These are phyloP conservation scores for Neodidymelliopsis sp. DNA, from an alignment of 2,329 filamentous ascomycete species.

Conservation along the genomic window DNA sequence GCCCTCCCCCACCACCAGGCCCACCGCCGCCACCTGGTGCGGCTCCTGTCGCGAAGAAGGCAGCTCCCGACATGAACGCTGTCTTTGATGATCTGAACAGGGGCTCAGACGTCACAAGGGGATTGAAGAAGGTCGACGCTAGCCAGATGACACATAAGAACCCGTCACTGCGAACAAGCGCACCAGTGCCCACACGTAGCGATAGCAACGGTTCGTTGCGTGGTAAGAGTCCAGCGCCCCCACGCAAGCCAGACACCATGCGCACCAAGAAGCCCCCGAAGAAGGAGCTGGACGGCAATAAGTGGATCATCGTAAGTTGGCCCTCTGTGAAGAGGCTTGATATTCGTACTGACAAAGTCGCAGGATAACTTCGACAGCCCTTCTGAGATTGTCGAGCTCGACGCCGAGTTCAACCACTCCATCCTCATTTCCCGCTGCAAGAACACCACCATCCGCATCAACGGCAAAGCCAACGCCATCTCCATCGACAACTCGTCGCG, in stretches of 20 bases:
- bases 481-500: conserved; percentile 90
- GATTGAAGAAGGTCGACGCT: conserved; percentile 90
- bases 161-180: conserved; percentile 78
- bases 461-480: conserved; percentile 95
- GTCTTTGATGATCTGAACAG: conserved; percentile 93
- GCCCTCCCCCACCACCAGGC: conserved; percentile 68
- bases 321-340: too few species aligned
- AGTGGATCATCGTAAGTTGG: conserved; percentile 81
- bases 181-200: conserved; percentile 69
- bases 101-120: conserved; percentile 85
- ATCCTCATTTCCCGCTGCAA: conserved; percentile 92
- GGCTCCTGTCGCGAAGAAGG: conserved; percentile 61
- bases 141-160: conserved; percentile 99
- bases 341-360: conserved; percentile 7
- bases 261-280: conserved; percentile 57
- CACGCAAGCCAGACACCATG: conserved; percentile 64
- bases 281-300: conserved; percentile 70
- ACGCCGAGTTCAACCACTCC: conserved; percentile 83
- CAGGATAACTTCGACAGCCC: conserved; percentile 89
- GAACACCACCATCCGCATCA: conserved; percentile 87
- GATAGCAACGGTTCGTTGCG: conserved; percentile 60
- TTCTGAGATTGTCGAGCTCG: conserved; percentile 76
- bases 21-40: conserved; percentile 43
- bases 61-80: conserved; percentile 73
- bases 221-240: conserved; percentile 85